Base-by-base conservation (phyloP, 1,284 basidiomycete genomes). In the Lentinula novae-zelandiae region DNA sequence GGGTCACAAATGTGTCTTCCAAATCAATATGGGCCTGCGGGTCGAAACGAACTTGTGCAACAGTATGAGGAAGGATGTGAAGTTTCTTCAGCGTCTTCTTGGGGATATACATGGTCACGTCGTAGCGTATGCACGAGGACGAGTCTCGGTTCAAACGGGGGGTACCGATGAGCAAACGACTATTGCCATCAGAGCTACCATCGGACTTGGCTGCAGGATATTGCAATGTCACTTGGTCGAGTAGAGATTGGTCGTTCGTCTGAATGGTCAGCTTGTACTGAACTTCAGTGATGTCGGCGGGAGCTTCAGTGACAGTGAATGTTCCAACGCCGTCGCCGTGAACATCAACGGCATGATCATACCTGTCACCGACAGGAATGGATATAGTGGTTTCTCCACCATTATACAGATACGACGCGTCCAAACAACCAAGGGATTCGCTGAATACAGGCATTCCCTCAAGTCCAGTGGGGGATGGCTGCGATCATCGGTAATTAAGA, bases 371-470 rank as follows among this genome's bases (percentile, higher is more conserved):
- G 34, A 82, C 67, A 2, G 78, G 76, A 8, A 78, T 71, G 33
- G 68, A 69, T 64, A 80, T 72, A 12, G 72, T 72, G 22, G 73
- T 69, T 58, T 73, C 68, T 1, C 73, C 71, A 9, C 71, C 72
- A 36, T 82, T 77, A 67, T 81, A 85, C 55, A 79, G 64, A 63
- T 78, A 71, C 2, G 76, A 71, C 5, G 77, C 78, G 52, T 70
- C 62, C 5, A 73, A 62, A 67, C 84, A 86, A 3, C 81, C 81
- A 0, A 85, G 75, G 7, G 82, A 82, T 1, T 71, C 76, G 69
- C 81, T 78, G 73, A 78, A 86, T 36, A 70, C 73, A 0, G 84
- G 83, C 78, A 85, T 81, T 33, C 72, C 69, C 64, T 85, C 82
- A 4, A 85, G 70, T 13, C 82, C 82, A 39, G 78, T 79, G 0